These are phyloP conservation scores for Pleurotus platypus DNA, from an alignment of 768 basidiomycete genomes.

Conservation along the genomic window DNA sequence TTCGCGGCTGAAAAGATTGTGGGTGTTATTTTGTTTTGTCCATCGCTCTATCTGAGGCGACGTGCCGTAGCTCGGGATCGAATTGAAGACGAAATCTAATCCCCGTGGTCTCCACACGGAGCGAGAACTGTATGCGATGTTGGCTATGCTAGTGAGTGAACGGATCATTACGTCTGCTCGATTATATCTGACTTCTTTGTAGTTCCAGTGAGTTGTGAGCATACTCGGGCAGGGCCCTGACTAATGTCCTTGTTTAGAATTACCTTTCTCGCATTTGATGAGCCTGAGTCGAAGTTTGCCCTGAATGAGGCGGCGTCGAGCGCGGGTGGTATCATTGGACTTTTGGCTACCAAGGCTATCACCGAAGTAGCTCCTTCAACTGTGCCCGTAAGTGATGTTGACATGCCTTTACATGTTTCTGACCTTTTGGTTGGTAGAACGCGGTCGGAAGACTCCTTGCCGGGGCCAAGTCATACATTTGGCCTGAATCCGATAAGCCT, in stretches of 20 bases:
- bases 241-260: conserved; percentile 4
- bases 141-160: conserved; percentile 18
- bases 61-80: conserved; percentile 29
- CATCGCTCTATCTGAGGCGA: background rate
- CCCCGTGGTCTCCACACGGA: conserved; percentile 34
- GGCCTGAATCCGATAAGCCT: conserved; percentile 27
- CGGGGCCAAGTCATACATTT: conserved; percentile 20
- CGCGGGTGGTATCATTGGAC: background rate
- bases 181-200: background rate
- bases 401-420: background rate
- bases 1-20: conserved; percentile 40
- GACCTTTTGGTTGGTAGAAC: conserved; percentile 19
- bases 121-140: conserved; percentile 38
- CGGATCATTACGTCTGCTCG: background rate
- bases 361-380: conserved; percentile 3
- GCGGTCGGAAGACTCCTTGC: conserved; percentile 22
- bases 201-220: conserved; percentile 9
- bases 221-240: background rate
- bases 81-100: conserved; percentile 35
- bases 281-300: conserved; percentile 10
- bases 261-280: conserved; percentile 15
- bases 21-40: conserved; percentile 8
- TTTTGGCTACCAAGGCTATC: conserved; percentile 7
- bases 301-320: conserved; percentile 1
- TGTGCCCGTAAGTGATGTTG: background rate